These are phyloP conservation scores for Metschnikowia anglica DNA, from an alignment of 805 yeast species.

Conservation along the genomic window DNA sequence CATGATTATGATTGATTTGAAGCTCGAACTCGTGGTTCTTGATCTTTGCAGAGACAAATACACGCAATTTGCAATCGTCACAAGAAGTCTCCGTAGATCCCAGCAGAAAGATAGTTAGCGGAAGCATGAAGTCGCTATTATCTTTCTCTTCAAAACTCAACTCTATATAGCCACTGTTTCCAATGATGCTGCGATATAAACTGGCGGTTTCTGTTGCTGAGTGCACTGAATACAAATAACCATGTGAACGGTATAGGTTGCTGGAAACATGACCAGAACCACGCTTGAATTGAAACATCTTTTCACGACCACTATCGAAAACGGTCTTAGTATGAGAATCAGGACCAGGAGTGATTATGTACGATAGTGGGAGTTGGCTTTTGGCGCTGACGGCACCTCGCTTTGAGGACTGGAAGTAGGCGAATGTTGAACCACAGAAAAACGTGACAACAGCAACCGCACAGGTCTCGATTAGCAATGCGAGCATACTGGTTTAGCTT, in stretches of 20 bases:
- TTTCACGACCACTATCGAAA: not conserved
- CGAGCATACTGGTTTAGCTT: not conserved
- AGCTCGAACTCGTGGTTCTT: slow-evolving; percentile 8
- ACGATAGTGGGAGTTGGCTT: not conserved
- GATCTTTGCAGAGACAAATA: slow-evolving; percentile 14
- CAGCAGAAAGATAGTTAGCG: slow-evolving; percentile 3
- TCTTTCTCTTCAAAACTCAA: not conserved
- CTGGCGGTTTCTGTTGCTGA: not conserved
- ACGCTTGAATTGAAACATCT: slow-evolving; percentile 5
- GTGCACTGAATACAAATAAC: slow-evolving; percentile 3
- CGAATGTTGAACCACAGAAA: not conserved
- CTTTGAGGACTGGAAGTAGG: not conserved
- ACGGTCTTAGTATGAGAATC: not conserved
- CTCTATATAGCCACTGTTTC: slow-evolving; percentile 23
- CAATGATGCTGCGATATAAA: slow-evolving; percentile 17
- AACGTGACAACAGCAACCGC: not conserved
- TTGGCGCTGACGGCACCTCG: not conserved
- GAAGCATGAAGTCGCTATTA: not conserved
- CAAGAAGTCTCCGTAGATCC: not conserved
- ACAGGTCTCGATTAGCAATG: slow-evolving; percentile 1
- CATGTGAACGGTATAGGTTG: slow-evolving; percentile 10
- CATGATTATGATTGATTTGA: not conserved
- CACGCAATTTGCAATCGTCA: not conserved
- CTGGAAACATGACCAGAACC: slow-evolving; percentile 2
- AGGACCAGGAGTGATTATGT: not conserved